Evolutionary conservation across 169 alveolate species (phyloP), one percentile per base, ranked within the genome.

Genomic region (Cryptosporidium andersoni): DNA sequence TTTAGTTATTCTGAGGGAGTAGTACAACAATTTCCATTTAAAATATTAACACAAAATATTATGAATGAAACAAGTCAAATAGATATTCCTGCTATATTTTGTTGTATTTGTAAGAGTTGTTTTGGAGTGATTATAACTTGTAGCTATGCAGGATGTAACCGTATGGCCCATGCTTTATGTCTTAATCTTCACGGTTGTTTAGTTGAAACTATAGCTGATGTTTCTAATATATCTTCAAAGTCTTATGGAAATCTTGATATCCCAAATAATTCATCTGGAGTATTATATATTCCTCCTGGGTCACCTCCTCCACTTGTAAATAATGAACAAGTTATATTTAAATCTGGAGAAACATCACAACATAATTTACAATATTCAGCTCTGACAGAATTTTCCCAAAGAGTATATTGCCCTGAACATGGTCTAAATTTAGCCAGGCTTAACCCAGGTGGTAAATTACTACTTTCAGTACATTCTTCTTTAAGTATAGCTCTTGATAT

Each of bases 51-150:
- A 49, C 11, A 49, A 11, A 49, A 49, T n/a, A 49, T 11, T 49
- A n/a, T 11, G 11, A 55, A 55, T 55, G 82, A 68, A 8, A 65
- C 52, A 55, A 66, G 56, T 8, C 39, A 16, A 1, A 9, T 68
- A 6, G 82, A 68, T 39, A 42, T 68, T 3, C 82, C 82, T 8
- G 25, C 36, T 12, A 52, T 68, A 40, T 68, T 55, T 42, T 68
- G 82, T 68, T 68, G 82, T 56, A 68, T 68, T 12, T 68, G 82
- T 42, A 68, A 68, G 37, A 68, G 82, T 16, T 42, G 82, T 34
- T 68, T 55, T 25, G 82, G 82, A 12, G 82, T 68, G n/a, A 68
- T 55, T 68, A 5, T 68, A 11, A 52, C 67, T 5, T 68, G 82
- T 45, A 53, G 40, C 25, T 43, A 55, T 16, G 67, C 82, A 2